These are phyloP conservation scores for Mycena vitilis DNA, from an alignment of 768 basidiomycete species.

Conservation along the genomic window DNA sequence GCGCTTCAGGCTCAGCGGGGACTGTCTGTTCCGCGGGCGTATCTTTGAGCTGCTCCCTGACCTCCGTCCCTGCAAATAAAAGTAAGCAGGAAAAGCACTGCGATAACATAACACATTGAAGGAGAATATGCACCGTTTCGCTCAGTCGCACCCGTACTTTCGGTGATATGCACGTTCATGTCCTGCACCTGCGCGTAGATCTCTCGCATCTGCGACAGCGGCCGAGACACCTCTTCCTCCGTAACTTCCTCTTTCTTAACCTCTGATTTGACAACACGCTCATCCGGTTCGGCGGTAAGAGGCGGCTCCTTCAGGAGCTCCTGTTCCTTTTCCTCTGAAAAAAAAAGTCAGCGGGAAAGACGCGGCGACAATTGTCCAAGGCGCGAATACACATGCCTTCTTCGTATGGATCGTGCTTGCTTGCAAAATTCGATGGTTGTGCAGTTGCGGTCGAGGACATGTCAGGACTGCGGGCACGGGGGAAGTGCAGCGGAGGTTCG, in stretches of 20 bases:
- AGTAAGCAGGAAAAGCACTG: no score
- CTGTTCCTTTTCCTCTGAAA: neutral
- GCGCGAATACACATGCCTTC: no score
- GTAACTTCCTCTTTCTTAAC: neutral
- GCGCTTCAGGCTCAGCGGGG: neutral
- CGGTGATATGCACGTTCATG: no score
- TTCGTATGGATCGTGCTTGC: constrained; percentile 24
- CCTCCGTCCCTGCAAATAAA: neutral
- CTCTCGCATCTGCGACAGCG: neutral
- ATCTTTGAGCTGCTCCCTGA: neutral
- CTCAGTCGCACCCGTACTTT: neutral
- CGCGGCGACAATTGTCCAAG: no score
- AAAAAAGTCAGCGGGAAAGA: no score
- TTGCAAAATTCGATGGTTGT: neutral
- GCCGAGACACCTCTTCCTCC: neutral
- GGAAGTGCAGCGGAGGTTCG: constrained; percentile 20
- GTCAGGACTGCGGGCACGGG: neutral
- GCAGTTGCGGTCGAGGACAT: neutral
- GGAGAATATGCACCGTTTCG: no score
- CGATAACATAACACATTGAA: neutral
- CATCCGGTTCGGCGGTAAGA: neutral
- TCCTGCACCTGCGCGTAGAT: no score
- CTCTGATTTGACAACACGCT: neutral
- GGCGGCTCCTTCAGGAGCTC: neutral
- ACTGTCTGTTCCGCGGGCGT: neutral